These are phyloP conservation scores for Erigeron philadelphicus DNA, from an alignment of 140 eudicot genomes.

Conservation along the genomic window DNA sequence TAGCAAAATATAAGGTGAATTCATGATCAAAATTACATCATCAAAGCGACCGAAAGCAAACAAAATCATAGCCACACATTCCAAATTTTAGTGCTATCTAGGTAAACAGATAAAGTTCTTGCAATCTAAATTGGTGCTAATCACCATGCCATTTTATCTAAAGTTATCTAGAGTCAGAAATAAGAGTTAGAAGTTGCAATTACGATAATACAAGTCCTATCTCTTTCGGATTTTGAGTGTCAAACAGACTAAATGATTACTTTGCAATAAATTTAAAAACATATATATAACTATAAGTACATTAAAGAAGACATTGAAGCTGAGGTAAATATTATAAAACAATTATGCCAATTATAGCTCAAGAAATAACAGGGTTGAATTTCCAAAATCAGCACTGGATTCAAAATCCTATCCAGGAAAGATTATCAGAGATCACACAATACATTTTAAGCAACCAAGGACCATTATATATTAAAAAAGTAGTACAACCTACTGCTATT, in stretches of 20 bases:
- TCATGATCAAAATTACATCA: constrained; percentile 17
- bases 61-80: constrained; percentile 12
- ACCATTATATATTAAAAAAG: constrained; percentile 5
- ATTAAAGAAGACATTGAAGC: neutral
- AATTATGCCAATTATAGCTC: constrained; percentile 6
- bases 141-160: neutral
- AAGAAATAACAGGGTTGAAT: neutral
- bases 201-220: neutral
- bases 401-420: constrained; percentile 4
- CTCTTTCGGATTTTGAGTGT: neutral
- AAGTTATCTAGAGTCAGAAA: constrained; percentile 10
- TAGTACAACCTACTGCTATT: neutral
- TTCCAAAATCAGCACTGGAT: constrained; percentile 18
- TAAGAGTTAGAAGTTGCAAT: constrained; percentile 15
- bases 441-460: constrained; percentile 23
- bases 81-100: constrained; percentile 5
- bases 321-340: neutral
- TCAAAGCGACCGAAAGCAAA: neutral
- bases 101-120: constrained; percentile 1
- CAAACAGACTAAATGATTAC: neutral
- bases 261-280: neutral
- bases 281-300: constrained; percentile 1
- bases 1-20: constrained; percentile 28
- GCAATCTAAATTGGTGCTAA: neutral
- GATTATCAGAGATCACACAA: constrained; percentile 6